These are phyloP conservation scores for Dioscorea cayenensis DNA, from an alignment of 116 monocot species.

Conservation along the genomic window DNA sequence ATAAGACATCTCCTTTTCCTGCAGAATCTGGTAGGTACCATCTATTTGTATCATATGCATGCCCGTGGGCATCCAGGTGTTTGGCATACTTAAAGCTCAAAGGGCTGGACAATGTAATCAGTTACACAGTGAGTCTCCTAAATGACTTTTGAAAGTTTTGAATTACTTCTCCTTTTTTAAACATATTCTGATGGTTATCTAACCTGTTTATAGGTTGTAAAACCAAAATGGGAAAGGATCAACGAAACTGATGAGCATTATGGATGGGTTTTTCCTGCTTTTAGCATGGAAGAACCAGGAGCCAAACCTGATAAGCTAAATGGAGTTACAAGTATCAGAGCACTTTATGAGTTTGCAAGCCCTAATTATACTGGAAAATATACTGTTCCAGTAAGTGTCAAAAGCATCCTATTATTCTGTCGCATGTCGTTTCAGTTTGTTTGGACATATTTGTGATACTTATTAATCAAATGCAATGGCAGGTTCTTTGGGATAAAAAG, in stretches of 20 bases:
- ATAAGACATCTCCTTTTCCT: slow-evolving; percentile 51
- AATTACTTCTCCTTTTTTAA: neutral
- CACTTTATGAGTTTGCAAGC: slow-evolving; percentile 75
- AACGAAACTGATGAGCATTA: slow-evolving; percentile 69
- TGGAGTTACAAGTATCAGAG: slow-evolving; percentile 70
- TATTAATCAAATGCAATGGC: neutral
- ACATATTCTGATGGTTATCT: neutral
- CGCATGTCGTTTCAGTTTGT: neutral
- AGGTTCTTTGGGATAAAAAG: slow-evolving; percentile 97
- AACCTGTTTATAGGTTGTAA: slow-evolving; percentile 45
- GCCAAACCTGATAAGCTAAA: slow-evolving; percentile 65
- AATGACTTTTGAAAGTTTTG: neutral
- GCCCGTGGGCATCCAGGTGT: slow-evolving; percentile 96
- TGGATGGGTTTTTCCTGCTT: slow-evolving; percentile 76
- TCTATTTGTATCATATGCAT: slow-evolving; percentile 89
- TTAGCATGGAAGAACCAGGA: slow-evolving; percentile 51
- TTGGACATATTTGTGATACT: neutral
- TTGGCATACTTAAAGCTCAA: slow-evolving; percentile 76
- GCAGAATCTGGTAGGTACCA: slow-evolving; percentile 86
- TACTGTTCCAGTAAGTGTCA: slow-evolving; percentile 77
- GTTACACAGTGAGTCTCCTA: slow-evolving; percentile 41
- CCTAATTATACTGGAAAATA: slow-evolving; percentile 81
- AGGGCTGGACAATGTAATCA: slow-evolving; percentile 76
- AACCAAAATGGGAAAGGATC: slow-evolving; percentile 76
- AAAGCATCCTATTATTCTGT: neutral